A percentile compares a stretch with the other conserved stretches of the same genome.
Evolutionary conservation across 495 filamentous ascomycete species (phyloP).

Genomic region (Astrothelium subdiscretum): DNA sequence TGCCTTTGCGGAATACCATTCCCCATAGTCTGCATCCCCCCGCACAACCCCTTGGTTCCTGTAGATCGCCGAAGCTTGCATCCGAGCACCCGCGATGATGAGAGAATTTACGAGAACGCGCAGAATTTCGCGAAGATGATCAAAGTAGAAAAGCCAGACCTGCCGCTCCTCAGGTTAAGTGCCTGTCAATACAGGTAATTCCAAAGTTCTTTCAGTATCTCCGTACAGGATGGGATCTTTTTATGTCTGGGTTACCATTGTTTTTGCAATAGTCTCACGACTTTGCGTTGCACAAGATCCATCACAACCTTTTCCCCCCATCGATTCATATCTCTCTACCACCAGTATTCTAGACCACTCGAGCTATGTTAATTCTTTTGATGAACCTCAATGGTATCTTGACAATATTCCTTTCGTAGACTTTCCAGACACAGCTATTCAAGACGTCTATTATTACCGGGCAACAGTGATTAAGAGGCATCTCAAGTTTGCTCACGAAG

Average conservation of each 20-base stretch:
- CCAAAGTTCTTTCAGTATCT: no score
- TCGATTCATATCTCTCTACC: slow-evolving; percentile 12
- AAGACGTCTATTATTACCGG: slow-evolving; percentile 39
- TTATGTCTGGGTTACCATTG: background rate
- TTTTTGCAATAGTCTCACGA: background rate
- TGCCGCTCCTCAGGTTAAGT: background rate
- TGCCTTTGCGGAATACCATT: background rate
- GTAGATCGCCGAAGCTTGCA: background rate
- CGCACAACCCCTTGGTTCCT: background rate
- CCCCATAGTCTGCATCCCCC: background rate
- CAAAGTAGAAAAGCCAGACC: background rate
- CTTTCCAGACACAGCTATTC: slow-evolving; percentile 31
- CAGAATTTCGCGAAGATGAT: background rate
- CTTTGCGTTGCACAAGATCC: background rate
- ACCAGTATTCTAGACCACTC: slow-evolving; percentile 15
- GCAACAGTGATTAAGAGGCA: slow-evolving; percentile 33
- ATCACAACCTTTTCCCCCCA: slow-evolving; percentile 14
- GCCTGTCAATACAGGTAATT: no score
- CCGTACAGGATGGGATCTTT: background rate
- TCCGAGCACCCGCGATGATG: background rate
- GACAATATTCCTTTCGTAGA: slow-evolving; percentile 41
- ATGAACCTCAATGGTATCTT: slow-evolving; percentile 24
- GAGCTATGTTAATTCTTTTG: slow-evolving; percentile 15
- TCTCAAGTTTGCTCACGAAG: slow-evolving; percentile 30
- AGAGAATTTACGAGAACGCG: background rate